Percentiles rank a stretch among this genome's conserved stretches.
Conservation (phyloP, 2,329 filamentous ascomycete genomes). For the Mollisiaceae sp. region DNA sequence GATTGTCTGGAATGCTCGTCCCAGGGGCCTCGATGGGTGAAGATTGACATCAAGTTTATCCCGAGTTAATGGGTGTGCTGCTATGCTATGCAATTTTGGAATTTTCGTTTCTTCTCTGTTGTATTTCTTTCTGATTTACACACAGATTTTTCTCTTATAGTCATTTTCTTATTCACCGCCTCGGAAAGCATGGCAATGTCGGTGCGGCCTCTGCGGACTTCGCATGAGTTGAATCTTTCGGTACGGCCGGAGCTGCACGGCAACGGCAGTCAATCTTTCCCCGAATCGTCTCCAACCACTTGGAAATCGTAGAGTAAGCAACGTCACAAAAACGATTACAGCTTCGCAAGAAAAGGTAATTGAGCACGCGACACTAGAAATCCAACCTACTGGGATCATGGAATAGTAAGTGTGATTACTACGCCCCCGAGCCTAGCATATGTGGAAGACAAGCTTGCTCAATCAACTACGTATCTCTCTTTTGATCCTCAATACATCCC, state of each 20-base stretch:
- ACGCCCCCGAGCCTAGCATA: not conserved
- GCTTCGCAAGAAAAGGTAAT: not conserved
- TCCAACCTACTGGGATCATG: too few species aligned
- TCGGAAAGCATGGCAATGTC: not conserved
- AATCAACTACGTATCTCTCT: conserved; percentile 14
- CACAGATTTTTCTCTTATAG: not conserved
- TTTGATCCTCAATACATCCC: conserved; percentile 6
- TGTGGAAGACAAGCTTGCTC: not conserved
- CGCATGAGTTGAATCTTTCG: not conserved
- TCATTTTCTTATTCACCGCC: not conserved
- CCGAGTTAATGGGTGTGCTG: not conserved
- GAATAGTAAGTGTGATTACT: too few species aligned
- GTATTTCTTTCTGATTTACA: not conserved
- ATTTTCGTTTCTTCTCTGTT: not conserved
- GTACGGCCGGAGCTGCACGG: not conserved
- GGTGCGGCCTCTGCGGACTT: not conserved
- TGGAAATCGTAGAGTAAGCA: not conserved
- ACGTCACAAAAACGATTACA: not conserved
- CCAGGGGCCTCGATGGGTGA: conserved; percentile 72
- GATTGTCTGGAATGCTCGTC: conserved; percentile 89
- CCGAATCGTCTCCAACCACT: too few species aligned
- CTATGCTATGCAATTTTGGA: not conserved
- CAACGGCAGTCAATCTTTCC: too few species aligned
- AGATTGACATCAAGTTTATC: conserved; percentile 8
- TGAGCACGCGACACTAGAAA: not conserved